These are phyloP conservation scores for Mycena rosella DNA, from an alignment of 768 basidiomycete genomes.

Conservation along the genomic window DNA sequence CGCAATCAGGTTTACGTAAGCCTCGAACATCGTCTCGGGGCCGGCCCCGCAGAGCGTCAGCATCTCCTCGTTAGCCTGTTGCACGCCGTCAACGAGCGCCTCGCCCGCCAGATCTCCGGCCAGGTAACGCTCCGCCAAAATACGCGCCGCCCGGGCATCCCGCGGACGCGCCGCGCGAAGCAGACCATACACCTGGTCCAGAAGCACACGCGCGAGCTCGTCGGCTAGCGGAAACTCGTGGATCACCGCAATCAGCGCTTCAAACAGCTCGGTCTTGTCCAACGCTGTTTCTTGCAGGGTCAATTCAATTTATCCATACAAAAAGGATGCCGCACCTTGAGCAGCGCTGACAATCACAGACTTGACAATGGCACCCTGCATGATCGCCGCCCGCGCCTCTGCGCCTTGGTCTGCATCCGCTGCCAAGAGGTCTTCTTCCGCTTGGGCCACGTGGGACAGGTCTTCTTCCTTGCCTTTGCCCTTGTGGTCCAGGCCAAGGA, in stretches of 20 bases:
- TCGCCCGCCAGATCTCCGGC: slow-evolving; percentile 45
- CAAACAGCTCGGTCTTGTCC: slow-evolving; percentile 57
- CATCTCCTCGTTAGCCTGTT: slow-evolving; percentile 56
- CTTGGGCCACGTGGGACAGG: slow-evolving; percentile 42
- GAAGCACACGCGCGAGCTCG: slow-evolving; percentile 41
- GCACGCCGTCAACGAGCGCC: slow-evolving; percentile 54
- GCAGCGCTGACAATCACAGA: slow-evolving; percentile 81
- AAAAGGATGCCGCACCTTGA: slow-evolving; percentile 62
- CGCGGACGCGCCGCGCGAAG: slow-evolving; percentile 48
- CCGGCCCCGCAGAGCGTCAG: slow-evolving; percentile 39
- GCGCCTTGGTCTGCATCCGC: slow-evolving; percentile 54
- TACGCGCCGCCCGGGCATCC: slow-evolving; percentile 51
- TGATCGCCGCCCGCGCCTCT: slow-evolving; percentile 73
- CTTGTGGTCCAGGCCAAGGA: slow-evolving; percentile 73
- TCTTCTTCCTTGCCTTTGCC: slow-evolving; percentile 47
- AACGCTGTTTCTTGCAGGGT: slow-evolving; percentile 48
- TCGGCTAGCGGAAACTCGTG: slow-evolving; percentile 49
- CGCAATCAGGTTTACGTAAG: slow-evolving; percentile 68
- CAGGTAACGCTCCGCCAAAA: slow-evolving; percentile 52
- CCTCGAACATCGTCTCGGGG: slow-evolving; percentile 46
- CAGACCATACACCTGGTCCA: slow-evolving; percentile 56
- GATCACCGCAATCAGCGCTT: slow-evolving; percentile 53
- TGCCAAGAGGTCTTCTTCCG: slow-evolving; percentile 52
- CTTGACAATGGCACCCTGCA: slow-evolving; percentile 85
- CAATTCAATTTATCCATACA: too few relatives aligned